Conservation (phyloP, 2,329 filamentous ascomycete species). For the Diaporthe citri region DNA sequence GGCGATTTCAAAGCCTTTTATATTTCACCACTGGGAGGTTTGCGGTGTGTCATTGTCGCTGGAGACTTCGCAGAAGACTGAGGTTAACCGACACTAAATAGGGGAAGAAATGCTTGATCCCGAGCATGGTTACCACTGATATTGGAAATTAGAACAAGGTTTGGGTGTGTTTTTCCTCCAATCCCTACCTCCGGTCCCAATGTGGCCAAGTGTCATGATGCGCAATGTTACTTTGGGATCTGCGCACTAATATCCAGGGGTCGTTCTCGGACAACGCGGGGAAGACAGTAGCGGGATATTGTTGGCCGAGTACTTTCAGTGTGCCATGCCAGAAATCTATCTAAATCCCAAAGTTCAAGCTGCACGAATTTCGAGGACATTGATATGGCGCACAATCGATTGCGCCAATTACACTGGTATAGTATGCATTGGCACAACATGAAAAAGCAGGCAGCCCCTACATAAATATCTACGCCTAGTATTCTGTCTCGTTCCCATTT, state of each 20-base stretch:
- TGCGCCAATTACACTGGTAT: background rate
- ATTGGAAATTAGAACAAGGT: background rate
- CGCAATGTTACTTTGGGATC: background rate
- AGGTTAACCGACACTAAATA: background rate
- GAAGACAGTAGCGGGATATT: background rate
- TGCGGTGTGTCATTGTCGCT: too few relatives aligned
- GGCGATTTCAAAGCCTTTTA: conserved; percentile 6
- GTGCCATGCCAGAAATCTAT: background rate
- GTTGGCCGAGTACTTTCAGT: background rate
- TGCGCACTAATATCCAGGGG: background rate
- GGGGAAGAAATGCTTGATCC: background rate
- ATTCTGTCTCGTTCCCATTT: background rate
- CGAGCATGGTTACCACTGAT: background rate
- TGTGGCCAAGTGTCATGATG: background rate
- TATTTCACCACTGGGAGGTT: background rate
- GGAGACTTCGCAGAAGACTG: background rate
- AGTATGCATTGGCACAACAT: too few relatives aligned
- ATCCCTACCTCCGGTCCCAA: conserved; percentile 24
- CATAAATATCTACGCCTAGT: background rate
- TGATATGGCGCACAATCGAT: background rate
- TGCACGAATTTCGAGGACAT: background rate
- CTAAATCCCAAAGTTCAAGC: too few relatives aligned
- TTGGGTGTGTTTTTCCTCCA: conserved; percentile 37
- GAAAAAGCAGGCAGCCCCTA: too few relatives aligned
- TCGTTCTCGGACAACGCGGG: background rate